These are phyloP conservation scores for Achaetomium macrosporum DNA, from an alignment of 2,329 filamentous ascomycete genomes.

Conservation along the genomic window DNA sequence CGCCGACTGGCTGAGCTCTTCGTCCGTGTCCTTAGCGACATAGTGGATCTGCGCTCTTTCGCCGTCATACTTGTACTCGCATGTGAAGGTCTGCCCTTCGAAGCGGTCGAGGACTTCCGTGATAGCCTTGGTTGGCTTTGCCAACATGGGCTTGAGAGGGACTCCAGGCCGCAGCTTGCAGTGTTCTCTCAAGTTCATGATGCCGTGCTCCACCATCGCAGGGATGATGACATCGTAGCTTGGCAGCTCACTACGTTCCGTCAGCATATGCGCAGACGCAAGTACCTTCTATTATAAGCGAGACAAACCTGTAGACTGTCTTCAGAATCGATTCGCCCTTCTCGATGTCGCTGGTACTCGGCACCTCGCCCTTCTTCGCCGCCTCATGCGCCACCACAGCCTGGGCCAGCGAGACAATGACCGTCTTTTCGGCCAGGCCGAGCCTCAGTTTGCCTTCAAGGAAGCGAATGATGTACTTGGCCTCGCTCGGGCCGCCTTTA, in stretches of 20 bases:
- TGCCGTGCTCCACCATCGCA: constrained; percentile 78
- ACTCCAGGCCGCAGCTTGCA: constrained; percentile 93
- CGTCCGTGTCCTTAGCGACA: constrained; percentile 70
- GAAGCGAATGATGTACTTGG: constrained; percentile 89
- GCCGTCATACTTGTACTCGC: constrained; percentile 98
- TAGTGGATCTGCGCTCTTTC: constrained; percentile 99
- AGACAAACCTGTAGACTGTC: constrained; percentile 71
- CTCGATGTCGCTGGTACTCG: constrained; percentile 69
- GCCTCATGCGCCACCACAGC: constrained; percentile 81
- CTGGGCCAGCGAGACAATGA: constrained; percentile 83
- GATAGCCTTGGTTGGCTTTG: constrained; percentile 96
- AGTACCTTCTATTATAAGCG: background rate
- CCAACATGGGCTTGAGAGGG: constrained; percentile 96
- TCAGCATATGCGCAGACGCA: constrained; percentile 29
- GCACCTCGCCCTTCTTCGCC: constrained; percentile 61
- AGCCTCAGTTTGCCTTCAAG: constrained; percentile 90
- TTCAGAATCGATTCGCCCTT: constrained; percentile 84
- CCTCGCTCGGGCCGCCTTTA: constrained; percentile 89
- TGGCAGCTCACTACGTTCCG: constrained; percentile 68
- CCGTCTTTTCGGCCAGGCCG: constrained; percentile 85
- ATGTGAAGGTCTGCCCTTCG: constrained; percentile 91
- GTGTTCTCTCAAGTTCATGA: constrained; percentile 72
- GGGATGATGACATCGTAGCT: constrained; percentile 95
- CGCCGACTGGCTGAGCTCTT: constrained; percentile 60
- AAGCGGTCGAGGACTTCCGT: constrained; percentile 96